phyloP scores from a whole-genome alignment of 257 asterid species.

The Capsicum rhomboideum region DNA sequence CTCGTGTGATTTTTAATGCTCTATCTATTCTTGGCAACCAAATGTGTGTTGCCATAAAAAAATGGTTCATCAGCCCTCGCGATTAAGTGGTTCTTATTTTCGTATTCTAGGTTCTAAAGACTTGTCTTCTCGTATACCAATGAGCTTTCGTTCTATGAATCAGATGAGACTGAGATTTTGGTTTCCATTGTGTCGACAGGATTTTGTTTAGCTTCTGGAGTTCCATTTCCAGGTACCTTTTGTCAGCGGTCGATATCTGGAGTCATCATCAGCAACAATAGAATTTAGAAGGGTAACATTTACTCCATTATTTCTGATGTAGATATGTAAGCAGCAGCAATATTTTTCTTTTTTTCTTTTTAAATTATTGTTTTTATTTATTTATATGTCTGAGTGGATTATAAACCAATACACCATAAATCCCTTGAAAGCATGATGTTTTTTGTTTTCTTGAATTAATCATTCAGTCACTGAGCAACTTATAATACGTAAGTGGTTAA shows the following conservation, averaged over 20 bases:
- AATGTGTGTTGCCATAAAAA: not conserved
- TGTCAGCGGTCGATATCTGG: not conserved
- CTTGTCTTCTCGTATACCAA: not conserved
- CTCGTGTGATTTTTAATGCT: not conserved
- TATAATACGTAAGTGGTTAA: not conserved
- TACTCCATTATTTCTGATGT: not conserved
- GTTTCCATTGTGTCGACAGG: not conserved
- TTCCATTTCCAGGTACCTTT: not conserved
- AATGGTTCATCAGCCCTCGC: not conserved
- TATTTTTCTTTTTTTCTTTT: too few relatives aligned
- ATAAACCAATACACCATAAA: not conserved
- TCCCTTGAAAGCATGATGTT: not conserved
- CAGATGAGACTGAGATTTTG: not conserved
- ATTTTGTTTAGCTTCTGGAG: not conserved
- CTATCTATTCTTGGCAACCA: not conserved
- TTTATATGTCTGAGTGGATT: not conserved
- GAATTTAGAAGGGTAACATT: not conserved
- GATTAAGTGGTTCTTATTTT: not conserved
- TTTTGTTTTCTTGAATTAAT: not conserved
- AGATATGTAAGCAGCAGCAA: too few relatives aligned
- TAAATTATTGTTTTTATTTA: too few relatives aligned
- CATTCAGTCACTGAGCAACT: not conserved
- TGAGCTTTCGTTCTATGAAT: not conserved
- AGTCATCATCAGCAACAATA: not conserved
- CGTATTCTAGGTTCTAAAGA: not conserved